A percentile compares a stretch with the other conserved stretches of the same genome.
phyloP scores from a whole-genome alignment of 2,329 filamentous ascomycete genomes.

The Orbilia oligospora region DNA sequence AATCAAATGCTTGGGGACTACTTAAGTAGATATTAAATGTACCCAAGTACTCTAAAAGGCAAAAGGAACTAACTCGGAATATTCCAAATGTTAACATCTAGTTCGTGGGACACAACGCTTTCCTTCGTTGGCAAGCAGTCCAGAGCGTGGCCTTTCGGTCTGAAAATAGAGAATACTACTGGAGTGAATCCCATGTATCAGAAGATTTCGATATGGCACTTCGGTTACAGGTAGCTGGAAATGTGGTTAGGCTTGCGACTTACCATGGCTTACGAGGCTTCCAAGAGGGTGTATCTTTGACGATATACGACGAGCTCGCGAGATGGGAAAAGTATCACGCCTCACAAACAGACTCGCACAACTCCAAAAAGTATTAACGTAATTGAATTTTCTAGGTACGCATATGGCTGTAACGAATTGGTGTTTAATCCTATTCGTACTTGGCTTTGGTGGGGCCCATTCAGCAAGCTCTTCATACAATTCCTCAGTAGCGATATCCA shows the following conservation, averaged over 20 bases:
- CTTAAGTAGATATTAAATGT: too few species aligned
- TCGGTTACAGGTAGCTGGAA: conserved; percentile 79
- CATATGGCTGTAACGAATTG: conserved; percentile 76
- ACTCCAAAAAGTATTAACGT: not conserved
- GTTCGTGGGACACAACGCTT: conserved; percentile 83
- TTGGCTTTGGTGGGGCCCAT: conserved; percentile 76
- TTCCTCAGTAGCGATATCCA: conserved; percentile 76
- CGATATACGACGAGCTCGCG: conserved; percentile 79
- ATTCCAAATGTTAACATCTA: not conserved
- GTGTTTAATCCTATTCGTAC: conserved; percentile 77
- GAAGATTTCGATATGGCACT: conserved; percentile 84
- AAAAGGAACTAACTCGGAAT: not conserved
- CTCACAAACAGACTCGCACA: conserved; percentile 69
- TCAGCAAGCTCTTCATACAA: conserved; percentile 76
- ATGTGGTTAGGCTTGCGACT: conserved; percentile 77
- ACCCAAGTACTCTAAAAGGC: too few species aligned
- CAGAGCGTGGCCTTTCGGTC: conserved; percentile 73
- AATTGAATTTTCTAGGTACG: not conserved
- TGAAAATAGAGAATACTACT: conserved; percentile 77
- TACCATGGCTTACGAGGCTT: conserved; percentile 76
- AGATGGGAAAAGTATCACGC: conserved; percentile 77
- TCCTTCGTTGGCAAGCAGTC: conserved; percentile 78
- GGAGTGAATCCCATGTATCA: conserved; percentile 82
- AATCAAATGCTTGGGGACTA: too few species aligned
- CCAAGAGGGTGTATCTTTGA: conserved; percentile 80